Conservation (phyloP, 1,284 basidiomycete genomes). For the Leccinum angustisporum region DNA sequence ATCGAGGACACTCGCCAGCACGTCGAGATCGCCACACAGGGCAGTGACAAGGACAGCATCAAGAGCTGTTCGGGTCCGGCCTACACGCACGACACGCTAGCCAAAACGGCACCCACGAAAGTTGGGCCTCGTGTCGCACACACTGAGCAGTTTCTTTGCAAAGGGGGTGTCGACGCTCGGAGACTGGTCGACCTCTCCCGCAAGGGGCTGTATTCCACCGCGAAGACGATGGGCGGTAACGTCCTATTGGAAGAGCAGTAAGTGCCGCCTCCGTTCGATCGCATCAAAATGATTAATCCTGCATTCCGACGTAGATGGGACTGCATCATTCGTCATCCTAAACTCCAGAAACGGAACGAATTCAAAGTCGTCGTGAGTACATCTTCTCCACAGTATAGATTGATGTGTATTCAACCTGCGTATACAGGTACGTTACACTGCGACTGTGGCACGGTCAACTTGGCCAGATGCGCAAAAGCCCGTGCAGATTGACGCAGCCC, state of each 20-base stretch:
- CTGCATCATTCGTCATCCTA: conserved; percentile 35
- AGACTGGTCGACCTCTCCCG: conserved; percentile 37
- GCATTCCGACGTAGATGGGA: conserved; percentile 33
- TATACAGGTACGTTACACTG: conserved; percentile 34
- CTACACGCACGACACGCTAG: conserved; percentile 28
- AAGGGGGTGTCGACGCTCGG: conserved; percentile 36
- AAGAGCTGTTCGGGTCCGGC: conserved; percentile 39
- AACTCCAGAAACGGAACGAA: conserved; percentile 30
- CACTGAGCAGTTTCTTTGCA: conserved; percentile 37
- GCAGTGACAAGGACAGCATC: conserved; percentile 26
- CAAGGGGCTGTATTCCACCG: conserved; percentile 32
- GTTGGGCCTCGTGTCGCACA: conserved; percentile 37
- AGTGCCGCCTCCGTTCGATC: conserved; percentile 21
- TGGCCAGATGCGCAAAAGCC: conserved; percentile 37
- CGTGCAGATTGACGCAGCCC: conserved; percentile 34
- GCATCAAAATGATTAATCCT: conserved; percentile 18
- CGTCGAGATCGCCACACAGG: conserved; percentile 27
- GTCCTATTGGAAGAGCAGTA: conserved; percentile 37
- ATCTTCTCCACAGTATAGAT: conserved; percentile 6
- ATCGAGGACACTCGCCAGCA: conserved; percentile 19
- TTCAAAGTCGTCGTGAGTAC: conserved; percentile 35
- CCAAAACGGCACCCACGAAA: conserved; percentile 23
- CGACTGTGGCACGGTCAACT: conserved; percentile 36
- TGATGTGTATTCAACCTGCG: conserved; percentile 14
- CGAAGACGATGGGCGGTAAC: conserved; percentile 38